phyloP scores from a whole-genome alignment of 768 basidiomycete genomes.

The Tylopilus plumbeoviolaceoides region DNA sequence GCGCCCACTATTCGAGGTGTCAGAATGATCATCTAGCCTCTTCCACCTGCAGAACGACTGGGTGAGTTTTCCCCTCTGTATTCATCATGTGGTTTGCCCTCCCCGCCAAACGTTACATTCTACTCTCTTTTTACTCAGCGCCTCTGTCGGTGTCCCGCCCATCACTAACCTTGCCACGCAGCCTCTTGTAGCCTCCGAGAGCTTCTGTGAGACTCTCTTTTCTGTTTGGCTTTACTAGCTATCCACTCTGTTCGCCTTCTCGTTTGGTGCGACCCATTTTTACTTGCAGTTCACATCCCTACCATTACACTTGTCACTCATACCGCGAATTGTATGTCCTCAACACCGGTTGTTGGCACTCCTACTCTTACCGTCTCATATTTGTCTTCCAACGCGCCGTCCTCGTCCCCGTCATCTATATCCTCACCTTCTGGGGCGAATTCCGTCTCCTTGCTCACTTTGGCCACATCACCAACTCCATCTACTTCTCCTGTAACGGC shows the following conservation, averaged over 20 bases:
- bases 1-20: slow-evolving; percentile 5
- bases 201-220: slow-evolving; percentile 4
- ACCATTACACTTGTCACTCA: slow-evolving; percentile 4
- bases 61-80: slow-evolving; percentile 12
- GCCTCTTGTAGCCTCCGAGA: not conserved
- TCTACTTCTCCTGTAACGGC: slow-evolving; percentile 11
- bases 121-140: not conserved
- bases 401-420: slow-evolving; percentile 2
- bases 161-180: slow-evolving; percentile 1
- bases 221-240: slow-evolving; percentile 2
- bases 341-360: slow-evolving; percentile 13
- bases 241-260: slow-evolving; percentile 4
- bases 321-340: slow-evolving; percentile 21
- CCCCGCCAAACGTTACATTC: not conserved
- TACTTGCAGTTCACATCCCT: slow-evolving; percentile 9
- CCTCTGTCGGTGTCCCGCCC: not conserved
- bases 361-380: slow-evolving; percentile 4
- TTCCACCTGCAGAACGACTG: slow-evolving; percentile 9
- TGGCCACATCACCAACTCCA: slow-evolving; percentile 15
- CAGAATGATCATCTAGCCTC: slow-evolving; percentile 22
- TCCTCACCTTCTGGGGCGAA: slow-evolving; percentile 10
- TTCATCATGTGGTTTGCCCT: slow-evolving; percentile 1
- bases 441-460: slow-evolving; percentile 20
- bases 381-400: slow-evolving; percentile 11
- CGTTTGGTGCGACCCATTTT: slow-evolving; percentile 1